phyloP scores from a whole-genome alignment of 371 early-diverging fungal species.

The Umbelopsis sp. region DNA sequence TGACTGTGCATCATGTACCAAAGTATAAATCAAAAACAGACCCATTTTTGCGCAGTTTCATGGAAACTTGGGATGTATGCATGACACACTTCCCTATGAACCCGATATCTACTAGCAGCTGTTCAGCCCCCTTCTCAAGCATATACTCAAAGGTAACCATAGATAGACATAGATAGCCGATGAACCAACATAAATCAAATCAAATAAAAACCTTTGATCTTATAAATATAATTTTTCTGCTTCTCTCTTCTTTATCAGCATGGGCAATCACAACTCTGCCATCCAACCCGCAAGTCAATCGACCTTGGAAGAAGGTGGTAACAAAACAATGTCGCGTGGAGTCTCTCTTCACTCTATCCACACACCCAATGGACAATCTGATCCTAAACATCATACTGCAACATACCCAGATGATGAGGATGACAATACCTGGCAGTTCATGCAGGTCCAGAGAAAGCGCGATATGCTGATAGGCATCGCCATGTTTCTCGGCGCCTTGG shows the following conservation, averaged over 20 bases:
- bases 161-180: background rate
- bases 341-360: background rate
- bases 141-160: background rate
- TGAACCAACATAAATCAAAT: background rate
- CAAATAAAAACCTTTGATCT: too few species aligned
- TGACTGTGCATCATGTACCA: background rate
- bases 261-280: too few species aligned
- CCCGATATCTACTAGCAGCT: too few species aligned
- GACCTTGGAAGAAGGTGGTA: background rate
- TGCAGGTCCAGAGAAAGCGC: background rate
- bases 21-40: too few species aligned
- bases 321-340: background rate
- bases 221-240: too few species aligned
- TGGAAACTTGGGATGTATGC: background rate
- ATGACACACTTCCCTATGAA: too few species aligned
- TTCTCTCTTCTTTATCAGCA: too few species aligned
- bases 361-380: background rate
- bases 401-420: background rate
- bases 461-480: background rate
- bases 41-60: background rate
- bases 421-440: background rate
- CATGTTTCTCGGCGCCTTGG: background rate
- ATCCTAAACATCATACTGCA: background rate
- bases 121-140: too few species aligned
- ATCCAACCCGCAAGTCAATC: too few species aligned